Conservation (phyloP, 2,329 filamentous ascomycete genomes). For the Podosphaera fusca region DNA sequence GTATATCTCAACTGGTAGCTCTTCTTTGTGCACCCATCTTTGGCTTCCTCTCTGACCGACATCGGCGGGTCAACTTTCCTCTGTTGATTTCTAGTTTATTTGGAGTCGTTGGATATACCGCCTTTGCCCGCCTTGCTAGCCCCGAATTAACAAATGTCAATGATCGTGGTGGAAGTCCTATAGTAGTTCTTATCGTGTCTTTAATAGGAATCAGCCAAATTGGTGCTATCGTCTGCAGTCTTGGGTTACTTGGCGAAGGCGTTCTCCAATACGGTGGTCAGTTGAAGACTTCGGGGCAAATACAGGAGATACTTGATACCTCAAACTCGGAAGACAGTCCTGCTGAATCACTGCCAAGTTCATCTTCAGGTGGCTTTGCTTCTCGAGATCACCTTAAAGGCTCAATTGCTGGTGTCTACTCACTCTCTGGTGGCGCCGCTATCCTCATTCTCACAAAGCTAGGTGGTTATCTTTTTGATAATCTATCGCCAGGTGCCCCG, state of each 20-base stretch:
- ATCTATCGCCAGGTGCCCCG: constrained; percentile 47
- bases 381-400: constrained; percentile 43
- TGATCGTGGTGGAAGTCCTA: constrained; percentile 41
- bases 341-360: constrained; percentile 11
- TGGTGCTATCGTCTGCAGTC: constrained; percentile 81
- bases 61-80: constrained; percentile 44
- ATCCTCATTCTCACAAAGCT: constrained; percentile 82
- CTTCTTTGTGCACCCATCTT: constrained; percentile 70
- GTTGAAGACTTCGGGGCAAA: constrained; percentile 14
- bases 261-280: constrained; percentile 32
- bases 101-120: constrained; percentile 56
- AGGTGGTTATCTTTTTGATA: constrained; percentile 71
- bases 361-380: constrained; percentile 6
- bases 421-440: constrained; percentile 67
- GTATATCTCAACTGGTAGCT: constrained; percentile 68
- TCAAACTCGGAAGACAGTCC: constrained; percentile 1
- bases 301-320: constrained; percentile 3
- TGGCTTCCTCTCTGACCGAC: constrained; percentile 57
- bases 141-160: constrained; percentile 46
- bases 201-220: constrained; percentile 85
- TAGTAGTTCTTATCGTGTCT: constrained; percentile 53
- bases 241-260: constrained; percentile 67
- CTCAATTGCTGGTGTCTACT: constrained; percentile 85
- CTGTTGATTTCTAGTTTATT: constrained; percentile 47
- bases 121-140: constrained; percentile 53